Evolutionary conservation across 2,329 filamentous ascomycete species (phyloP).

Genomic region (Chlorencoelia australis): DNA sequence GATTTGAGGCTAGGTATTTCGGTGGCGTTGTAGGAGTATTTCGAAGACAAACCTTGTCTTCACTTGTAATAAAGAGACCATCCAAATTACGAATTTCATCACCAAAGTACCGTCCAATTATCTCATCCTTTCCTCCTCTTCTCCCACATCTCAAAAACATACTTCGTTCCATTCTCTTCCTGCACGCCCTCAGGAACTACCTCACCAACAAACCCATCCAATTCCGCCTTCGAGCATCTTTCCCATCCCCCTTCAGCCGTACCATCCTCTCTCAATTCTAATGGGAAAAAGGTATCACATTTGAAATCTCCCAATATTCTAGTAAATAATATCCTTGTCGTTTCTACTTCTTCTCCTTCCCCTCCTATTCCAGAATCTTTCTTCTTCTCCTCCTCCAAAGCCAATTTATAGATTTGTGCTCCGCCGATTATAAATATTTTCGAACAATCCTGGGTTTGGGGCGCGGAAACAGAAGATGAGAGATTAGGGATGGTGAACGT

Average conservation of each 20-base stretch:
- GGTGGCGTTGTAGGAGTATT: neutral
- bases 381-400: conserved; percentile 48
- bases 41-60: too few species aligned
- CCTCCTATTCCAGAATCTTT: too few species aligned
- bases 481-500: too few species aligned
- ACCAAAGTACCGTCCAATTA: neutral
- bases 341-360: too few species aligned
- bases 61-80: too few species aligned
- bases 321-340: conserved; percentile 59
- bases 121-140: conserved; percentile 25
- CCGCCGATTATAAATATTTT: conserved; percentile 77
- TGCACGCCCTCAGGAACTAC: conserved; percentile 44
- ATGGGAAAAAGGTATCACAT: conserved; percentile 65
- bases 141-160: conserved; percentile 70
- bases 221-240: conserved; percentile 38
- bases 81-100: too few species aligned
- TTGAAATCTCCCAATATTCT: conserved; percentile 59
- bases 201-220: conserved; percentile 59
- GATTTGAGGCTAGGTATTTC: neutral
- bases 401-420: conserved; percentile 69
- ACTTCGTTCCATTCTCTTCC: conserved; percentile 53
- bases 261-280: conserved; percentile 36
- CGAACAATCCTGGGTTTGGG: too few species aligned
- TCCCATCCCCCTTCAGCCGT: conserved; percentile 39
- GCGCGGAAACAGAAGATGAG: too few species aligned